These are phyloP conservation scores for Cryptomeria japonica DNA, from an alignment of 75 land plant genomes.

Conservation along the genomic window DNA sequence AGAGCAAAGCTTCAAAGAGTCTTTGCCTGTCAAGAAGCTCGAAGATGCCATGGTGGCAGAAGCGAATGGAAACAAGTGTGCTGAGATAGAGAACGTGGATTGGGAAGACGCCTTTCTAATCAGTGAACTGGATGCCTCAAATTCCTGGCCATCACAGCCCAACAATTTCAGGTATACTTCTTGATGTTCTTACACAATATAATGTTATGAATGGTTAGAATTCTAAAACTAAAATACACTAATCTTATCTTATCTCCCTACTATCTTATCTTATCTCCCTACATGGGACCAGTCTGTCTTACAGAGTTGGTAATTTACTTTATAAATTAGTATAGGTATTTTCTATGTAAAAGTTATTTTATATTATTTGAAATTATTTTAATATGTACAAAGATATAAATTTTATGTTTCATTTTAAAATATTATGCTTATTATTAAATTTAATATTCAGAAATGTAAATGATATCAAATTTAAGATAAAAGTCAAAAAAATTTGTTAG, in stretches of 20 bases:
- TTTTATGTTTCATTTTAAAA: too few relatives aligned
- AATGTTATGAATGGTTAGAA: not conserved
- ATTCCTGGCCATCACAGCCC: constrained; percentile 24
- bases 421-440: too few relatives aligned
- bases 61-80: constrained; percentile 20
- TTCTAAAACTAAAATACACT: not conserved
- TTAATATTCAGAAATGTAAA: too few relatives aligned
- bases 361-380: too few relatives aligned
- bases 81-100: constrained; percentile 13
- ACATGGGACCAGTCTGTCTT: not conserved
- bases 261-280: not conserved
- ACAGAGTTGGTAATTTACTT: not conserved
- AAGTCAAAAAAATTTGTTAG: too few relatives aligned
- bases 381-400: too few relatives aligned
- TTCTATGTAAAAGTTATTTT: too few relatives aligned
- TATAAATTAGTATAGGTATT: too few relatives aligned
- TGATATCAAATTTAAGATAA: too few relatives aligned
- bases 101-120: constrained; percentile 55
- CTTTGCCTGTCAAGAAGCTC: constrained; percentile 30
- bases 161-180: not conserved
- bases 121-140: constrained; percentile 36
- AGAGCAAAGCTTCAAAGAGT: constrained; percentile 35
- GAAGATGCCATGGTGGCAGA: constrained; percentile 16
- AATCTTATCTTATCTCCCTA: too few relatives aligned
- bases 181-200: not conserved